Evolutionary conservation across 805 yeast genomes (phyloP).

Genomic region (Myxozyma lipomycoides): DNA sequence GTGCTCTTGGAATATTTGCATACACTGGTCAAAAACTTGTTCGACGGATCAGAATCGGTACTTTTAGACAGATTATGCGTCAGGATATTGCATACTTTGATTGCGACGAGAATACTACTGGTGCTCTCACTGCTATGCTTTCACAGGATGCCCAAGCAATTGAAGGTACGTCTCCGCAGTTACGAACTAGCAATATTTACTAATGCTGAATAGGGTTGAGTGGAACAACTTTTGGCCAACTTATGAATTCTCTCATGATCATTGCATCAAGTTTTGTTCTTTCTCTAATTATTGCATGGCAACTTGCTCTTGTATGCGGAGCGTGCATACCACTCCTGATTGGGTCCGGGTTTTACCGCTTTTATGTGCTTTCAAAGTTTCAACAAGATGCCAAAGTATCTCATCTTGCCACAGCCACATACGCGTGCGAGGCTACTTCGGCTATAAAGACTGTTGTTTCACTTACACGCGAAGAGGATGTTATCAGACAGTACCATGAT

Average conservation of each 20-base stretch:
- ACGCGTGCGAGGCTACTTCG: constrained; percentile 42
- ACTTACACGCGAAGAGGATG: constrained; percentile 42
- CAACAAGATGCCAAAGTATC: constrained; percentile 40
- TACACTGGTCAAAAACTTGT: constrained; percentile 30
- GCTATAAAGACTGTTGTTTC: constrained; percentile 44
- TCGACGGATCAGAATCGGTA: constrained; percentile 29
- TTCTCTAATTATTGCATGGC: constrained; percentile 42
- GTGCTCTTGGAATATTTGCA: constrained; percentile 24
- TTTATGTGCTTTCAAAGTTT: constrained; percentile 37
- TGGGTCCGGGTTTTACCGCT: constrained; percentile 42
- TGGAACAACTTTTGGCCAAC: constrained; percentile 36
- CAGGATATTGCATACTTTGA: constrained; percentile 36
- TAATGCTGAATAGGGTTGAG: constrained; percentile 18
- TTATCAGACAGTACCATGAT: constrained; percentile 34
- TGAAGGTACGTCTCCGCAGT: constrained; percentile 32
- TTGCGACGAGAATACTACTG: constrained; percentile 31
- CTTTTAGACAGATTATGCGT: constrained; percentile 31
- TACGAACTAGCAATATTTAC: no score
- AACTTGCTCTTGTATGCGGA: constrained; percentile 43
- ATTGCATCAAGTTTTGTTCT: constrained; percentile 41
- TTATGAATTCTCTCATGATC: constrained; percentile 37
- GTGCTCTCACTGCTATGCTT: constrained; percentile 32
- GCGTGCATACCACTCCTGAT: constrained; percentile 39
- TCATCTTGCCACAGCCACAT: constrained; percentile 41
- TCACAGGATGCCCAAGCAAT: constrained; percentile 35